A percentile compares a stretch with the other conserved stretches of the same genome.
These are phyloP conservation scores for Nyctanthes arbortristis DNA, from an alignment of 257 asterid species.

Conservation along the genomic window DNA sequence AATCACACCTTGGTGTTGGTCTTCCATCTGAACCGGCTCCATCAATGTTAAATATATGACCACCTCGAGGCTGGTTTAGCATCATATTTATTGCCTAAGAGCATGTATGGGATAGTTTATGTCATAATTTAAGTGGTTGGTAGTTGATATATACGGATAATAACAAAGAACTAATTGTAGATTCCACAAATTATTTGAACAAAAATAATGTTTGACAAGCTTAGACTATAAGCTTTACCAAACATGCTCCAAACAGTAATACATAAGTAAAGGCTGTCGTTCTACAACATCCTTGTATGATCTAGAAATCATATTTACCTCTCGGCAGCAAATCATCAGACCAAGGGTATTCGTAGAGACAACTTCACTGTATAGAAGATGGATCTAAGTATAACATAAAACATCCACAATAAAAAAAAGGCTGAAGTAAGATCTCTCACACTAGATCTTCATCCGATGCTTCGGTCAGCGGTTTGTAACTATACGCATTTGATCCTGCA, in stretches of 20 bases:
- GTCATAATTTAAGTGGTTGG: too few species aligned
- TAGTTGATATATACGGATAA: too few species aligned
- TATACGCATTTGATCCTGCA: conserved; percentile 98
- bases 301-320: conserved; percentile 51
- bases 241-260: too few species aligned
- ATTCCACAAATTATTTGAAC: too few species aligned
- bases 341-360: conserved; percentile 93
- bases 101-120: too few species aligned
- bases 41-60: conserved; percentile 89
- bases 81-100: conserved; percentile 91
- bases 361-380: conserved; percentile 72
- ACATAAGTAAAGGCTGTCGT: conserved; percentile 33
- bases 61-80: conserved; percentile 86
- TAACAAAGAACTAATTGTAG: too few species aligned
- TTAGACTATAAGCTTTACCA: too few species aligned
- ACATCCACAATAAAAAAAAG: conserved; percentile 1
- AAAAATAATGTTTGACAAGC: too few species aligned
- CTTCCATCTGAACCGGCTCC: conserved; percentile 99
- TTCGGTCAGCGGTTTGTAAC: conserved; percentile 82
- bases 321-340: conserved; percentile 96
- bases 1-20: conserved; percentile 86
- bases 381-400: conserved; percentile 4
- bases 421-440: conserved; percentile 39
- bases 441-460: conserved; percentile 93
- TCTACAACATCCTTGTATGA: conserved; percentile 16